Evolutionary conservation across 129 eudicot genomes (phyloP).

Genomic region (Helianthus tuberosus): DNA sequence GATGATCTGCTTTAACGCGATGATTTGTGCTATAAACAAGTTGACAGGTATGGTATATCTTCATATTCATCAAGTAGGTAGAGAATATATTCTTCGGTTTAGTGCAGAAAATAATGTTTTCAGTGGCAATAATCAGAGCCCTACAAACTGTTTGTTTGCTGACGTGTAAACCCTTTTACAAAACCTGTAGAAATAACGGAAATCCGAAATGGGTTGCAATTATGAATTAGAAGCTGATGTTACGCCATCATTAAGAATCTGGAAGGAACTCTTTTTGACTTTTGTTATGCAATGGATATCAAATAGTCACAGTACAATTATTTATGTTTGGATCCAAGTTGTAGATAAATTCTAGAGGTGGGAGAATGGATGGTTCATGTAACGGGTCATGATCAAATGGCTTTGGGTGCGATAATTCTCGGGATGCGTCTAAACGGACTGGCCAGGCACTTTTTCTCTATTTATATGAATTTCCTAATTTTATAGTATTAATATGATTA

Average conservation of each 20-base stretch:
- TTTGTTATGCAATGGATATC: slow-evolving; percentile 12
- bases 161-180: slow-evolving; percentile 18
- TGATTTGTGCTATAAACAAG: slow-evolving; percentile 51
- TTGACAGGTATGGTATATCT: slow-evolving; percentile 40
- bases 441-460: background rate
- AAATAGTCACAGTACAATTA: slow-evolving; percentile 2
- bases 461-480: background rate
- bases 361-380: background rate
- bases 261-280: slow-evolving; percentile 17
- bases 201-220: background rate
- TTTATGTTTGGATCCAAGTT: background rate
- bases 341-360: background rate
- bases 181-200: slow-evolving; percentile 23
- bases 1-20: slow-evolving; percentile 45
- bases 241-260: slow-evolving; percentile 20
- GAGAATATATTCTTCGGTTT: slow-evolving; percentile 37
- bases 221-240: slow-evolving; percentile 16
- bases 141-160: slow-evolving; percentile 13
- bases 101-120: slow-evolving; percentile 19
- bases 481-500: background rate
- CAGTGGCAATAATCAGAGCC: slow-evolving; percentile 26
- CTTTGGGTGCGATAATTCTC: background rate
- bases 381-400: background rate
- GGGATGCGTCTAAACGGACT: background rate
- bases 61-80: slow-evolving; percentile 3